phyloP scores from a whole-genome alignment of 345 rosid species.

The Gossypium rotundifolium region DNA sequence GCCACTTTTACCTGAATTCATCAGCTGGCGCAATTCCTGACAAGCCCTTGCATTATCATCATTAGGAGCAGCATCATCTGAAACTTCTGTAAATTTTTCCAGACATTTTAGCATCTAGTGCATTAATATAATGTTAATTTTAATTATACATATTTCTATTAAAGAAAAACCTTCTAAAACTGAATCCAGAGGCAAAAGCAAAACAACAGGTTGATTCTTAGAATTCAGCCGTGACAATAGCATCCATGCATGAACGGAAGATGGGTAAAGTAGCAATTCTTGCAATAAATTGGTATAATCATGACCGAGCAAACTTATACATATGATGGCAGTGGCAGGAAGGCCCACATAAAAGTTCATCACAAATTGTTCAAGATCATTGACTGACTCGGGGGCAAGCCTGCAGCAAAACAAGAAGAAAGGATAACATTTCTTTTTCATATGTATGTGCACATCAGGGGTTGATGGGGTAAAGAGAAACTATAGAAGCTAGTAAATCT shows the following conservation, averaged over 20 bases:
- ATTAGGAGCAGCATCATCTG: constrained; percentile 21
- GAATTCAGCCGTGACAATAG: constrained; percentile 62
- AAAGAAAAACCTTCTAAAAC: constrained; percentile 59
- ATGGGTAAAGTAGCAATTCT: constrained; percentile 30
- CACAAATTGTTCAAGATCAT: too few relatives aligned
- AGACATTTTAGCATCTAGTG: constrained; percentile 11
- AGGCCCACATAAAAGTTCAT: too few relatives aligned
- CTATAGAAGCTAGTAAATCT: background rate
- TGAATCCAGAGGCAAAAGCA: constrained; percentile 64
- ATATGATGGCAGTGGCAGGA: too few relatives aligned
- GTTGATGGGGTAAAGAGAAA: background rate
- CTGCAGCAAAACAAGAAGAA: too few relatives aligned
- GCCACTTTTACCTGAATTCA: constrained; percentile 49
- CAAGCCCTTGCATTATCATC: constrained; percentile 31
- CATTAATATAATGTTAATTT: constrained; percentile 8
- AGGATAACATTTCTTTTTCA: too few relatives aligned
- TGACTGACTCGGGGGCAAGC: too few relatives aligned
- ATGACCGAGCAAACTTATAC: too few relatives aligned
- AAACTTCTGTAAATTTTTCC: constrained; percentile 25
- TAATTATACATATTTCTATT: background rate
- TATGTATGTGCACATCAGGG: background rate
- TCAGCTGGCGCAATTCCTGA: constrained; percentile 22
- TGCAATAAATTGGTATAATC: too few relatives aligned
- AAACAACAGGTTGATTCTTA: constrained; percentile 53
- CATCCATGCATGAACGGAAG: constrained; percentile 61